phyloP scores from a whole-genome alignment of 2,329 filamentous ascomycete species.

The Curvularia sp. region DNA sequence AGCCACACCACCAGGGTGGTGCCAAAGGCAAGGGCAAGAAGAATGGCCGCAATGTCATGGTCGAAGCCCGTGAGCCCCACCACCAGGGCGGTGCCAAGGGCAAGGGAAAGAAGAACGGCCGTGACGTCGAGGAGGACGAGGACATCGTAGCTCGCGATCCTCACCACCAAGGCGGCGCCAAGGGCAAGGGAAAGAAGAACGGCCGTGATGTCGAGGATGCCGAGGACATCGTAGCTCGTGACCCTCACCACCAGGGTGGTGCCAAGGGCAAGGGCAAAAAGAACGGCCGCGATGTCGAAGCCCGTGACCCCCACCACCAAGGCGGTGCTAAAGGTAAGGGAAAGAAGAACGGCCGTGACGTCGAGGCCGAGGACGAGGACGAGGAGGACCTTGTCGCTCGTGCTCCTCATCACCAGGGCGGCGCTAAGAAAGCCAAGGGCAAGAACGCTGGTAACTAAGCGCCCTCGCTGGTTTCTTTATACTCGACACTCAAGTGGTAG shows the following conservation, averaged over 20 bases:
- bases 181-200: constrained; percentile 14
- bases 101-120: constrained; percentile 10
- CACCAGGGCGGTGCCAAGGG: constrained; percentile 8
- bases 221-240: neutral
- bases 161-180: constrained; percentile 12
- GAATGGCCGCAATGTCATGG: neutral
- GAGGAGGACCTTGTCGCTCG: too few species aligned
- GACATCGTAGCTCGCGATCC: neutral
- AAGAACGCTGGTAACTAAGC: neutral
- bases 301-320: constrained; percentile 8
- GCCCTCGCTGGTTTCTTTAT: neutral
- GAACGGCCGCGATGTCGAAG: neutral
- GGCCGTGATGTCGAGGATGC: neutral
- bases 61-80: neutral
- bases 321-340: constrained; percentile 8
- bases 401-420: too few species aligned
- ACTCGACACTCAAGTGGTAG: neutral
- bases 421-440: too few species aligned
- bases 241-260: constrained; percentile 11
- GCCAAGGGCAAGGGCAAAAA: constrained; percentile 17
- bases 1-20: constrained; percentile 8
- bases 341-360: constrained; percentile 4
- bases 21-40: constrained; percentile 17
- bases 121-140: neutral
- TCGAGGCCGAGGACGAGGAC: too few species aligned